Base-by-base conservation (phyloP, 148 eudicot genomes). In the Fallopia convolvulus region DNA sequence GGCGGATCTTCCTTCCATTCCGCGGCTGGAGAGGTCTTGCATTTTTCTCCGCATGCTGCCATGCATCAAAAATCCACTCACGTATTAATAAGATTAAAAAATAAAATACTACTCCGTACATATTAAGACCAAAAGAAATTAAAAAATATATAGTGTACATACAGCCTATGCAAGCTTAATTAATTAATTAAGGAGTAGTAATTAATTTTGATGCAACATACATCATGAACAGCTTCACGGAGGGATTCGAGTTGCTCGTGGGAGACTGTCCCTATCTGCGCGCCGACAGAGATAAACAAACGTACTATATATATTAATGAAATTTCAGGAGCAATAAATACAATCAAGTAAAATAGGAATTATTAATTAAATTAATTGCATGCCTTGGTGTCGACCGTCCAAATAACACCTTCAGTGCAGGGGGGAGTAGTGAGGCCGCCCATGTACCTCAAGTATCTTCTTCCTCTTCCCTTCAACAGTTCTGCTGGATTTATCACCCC, bases 351-450 rank as follows among this genome's bases (percentile, higher is more conserved):
- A 18, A 10, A 18, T 18, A 44, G 47, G 2, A 44, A 44, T 44
- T 4, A 18, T 5, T n/a, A 6, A 26, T 26, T 26, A 26, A 26
- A 26, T 26, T 26, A 26, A 26, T 26, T 26, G 13, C 41, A 32
- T 86, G 88, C 97, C 92, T 79, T 78, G 32, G 50, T 76, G 48
- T 79, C 80, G 70, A 92, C 71, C 8, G 87, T 86, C 97, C 97
- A 92, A 81, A 86, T 78, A 60, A 92, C 90, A 71, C 92, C 92
- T 87, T 92, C 92, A 3, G 92, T 90, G 68, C 97, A 92, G 20
- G 97, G 97, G 78, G 97, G 97, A 23, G 84, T 85, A 40, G 93
- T 92, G 76, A 92, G 93, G 23, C 93, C 90, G 32, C 97, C 97
- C 77, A 82, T 65, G 77, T 92, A 92, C 77, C 92, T 83, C 46